These are phyloP conservation scores for Erucastrum elatum DNA, from an alignment of 345 rosid species.

Conservation along the genomic window DNA sequence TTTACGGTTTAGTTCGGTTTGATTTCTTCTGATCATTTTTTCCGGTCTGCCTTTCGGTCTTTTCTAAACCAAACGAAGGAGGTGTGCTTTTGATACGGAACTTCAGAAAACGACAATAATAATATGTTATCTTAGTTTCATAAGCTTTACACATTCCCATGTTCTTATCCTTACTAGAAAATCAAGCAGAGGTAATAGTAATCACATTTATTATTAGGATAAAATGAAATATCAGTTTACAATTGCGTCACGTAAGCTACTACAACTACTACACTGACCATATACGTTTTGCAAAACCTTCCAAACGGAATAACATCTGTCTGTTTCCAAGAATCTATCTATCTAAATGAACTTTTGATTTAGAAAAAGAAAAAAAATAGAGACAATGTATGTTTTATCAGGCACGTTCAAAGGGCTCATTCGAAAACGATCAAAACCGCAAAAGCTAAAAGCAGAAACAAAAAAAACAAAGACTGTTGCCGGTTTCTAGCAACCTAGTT, in stretches of 20 bases:
- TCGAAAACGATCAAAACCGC: background rate
- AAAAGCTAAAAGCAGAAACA: background rate
- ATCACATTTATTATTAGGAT: background rate
- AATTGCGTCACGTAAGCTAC: background rate
- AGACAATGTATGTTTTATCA: background rate
- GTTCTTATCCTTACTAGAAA: background rate
- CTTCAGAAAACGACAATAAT: background rate
- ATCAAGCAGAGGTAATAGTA: background rate
- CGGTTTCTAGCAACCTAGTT: background rate
- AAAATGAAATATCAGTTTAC: background rate
- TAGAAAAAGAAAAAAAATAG: background rate
- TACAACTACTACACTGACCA: background rate
- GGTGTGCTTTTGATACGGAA: background rate
- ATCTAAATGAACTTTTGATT: background rate
- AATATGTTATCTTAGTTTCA: background rate
- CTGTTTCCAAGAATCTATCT: background rate
- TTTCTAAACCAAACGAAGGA: no score
- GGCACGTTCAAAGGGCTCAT: background rate
- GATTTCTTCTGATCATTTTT: background rate
- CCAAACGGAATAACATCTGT: background rate
- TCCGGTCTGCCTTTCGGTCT: no score
- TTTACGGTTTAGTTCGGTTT: background rate
- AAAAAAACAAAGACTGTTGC: background rate
- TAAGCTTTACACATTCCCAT: background rate
- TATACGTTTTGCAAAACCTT: background rate